Conservation (phyloP, 2,329 filamentous ascomycete species). For the Alternaria incomplexa region DNA sequence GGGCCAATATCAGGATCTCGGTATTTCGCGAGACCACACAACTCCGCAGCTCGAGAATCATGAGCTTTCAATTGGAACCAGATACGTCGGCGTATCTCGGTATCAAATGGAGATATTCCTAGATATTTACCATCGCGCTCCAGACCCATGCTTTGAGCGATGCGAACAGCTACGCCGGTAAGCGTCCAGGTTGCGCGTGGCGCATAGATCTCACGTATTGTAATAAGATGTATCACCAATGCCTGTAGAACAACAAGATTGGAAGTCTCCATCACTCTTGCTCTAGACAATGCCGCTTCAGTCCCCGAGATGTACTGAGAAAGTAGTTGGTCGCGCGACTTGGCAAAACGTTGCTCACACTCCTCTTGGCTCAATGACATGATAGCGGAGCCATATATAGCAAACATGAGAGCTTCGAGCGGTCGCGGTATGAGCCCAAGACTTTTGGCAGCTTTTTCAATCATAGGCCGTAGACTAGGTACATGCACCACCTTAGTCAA, state of each 20-base stretch:
- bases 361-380: constrained; percentile 63
- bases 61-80: constrained; percentile 66
- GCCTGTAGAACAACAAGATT: constrained; percentile 66
- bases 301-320: constrained; percentile 9
- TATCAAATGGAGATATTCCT: constrained; percentile 61
- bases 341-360: constrained; percentile 59
- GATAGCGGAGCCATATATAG: constrained; percentile 22
- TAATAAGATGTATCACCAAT: constrained; percentile 63
- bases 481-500: constrained; percentile 19
- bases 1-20: constrained; percentile 48
- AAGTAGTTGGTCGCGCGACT: constrained; percentile 66
- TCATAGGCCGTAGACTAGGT: constrained; percentile 56
- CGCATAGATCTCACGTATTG: constrained; percentile 59
- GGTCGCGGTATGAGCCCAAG: constrained; percentile 60
- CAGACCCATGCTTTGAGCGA: constrained; percentile 64
- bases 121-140: constrained; percentile 61
- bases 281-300: constrained; percentile 4
- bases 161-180: constrained; percentile 63
- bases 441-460: constrained; percentile 66
- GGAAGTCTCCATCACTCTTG: constrained; percentile 56
- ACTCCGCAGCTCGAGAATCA: constrained; percentile 60
- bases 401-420: constrained; percentile 56
- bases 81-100: constrained; percentile 63
- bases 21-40: constrained; percentile 50
- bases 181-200: constrained; percentile 63